Base-by-base conservation (phyloP, 106 monocot genomes). In the Iris macrosiphon region DNA sequence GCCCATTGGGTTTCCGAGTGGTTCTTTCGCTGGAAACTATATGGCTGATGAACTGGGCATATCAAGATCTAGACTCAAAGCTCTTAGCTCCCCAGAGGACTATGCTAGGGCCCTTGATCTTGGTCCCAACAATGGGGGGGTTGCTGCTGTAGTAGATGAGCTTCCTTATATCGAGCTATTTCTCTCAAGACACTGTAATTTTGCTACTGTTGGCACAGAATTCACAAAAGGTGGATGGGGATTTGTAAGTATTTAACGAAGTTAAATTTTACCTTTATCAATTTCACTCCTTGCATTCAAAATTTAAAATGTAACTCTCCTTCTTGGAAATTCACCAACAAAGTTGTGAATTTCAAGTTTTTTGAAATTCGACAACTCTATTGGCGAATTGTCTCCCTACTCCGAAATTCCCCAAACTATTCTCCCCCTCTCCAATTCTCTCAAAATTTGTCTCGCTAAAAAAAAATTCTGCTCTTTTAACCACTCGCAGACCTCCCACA, bases 181-280 rank as follows among this genome's bases (percentile, higher is more conserved):
- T 60, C 49, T 93, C 6, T 72, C 79, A 6, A 69, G 55, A 8
- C 56, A 93, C 26, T 79, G 83, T 66, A 74, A 72, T 9, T 93
- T 74, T 48, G 39, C 80, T 0, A 49, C 70, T 42, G 61, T 77
- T 3, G 92, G 92, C 31, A 63, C 73, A 16, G 87, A 93, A 9
- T 93, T 93, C 55, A 93, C 87, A 21, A 93, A 50, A 69, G 78
- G 49, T 31, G 87, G 92, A 14, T 93, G 92, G 92, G 92, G 92
- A 40, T 93, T 93, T 61, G 92, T 93, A 68, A 82, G 92, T 75
- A 62, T 26, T 8, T 65, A 39, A 23, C 29, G 12, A 23, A 15
- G 34, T 49, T 13, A 29, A 49, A n/a, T n/a, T n/a, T n/a, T n/a
- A n/a, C n/a, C n/a, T n/a, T n/a, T n/a, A n/a, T n/a, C n/a, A n/a